Evolutionary conservation across 768 basidiomycete genomes (phyloP).

Genomic region (Phanerochaete sordida): DNA sequence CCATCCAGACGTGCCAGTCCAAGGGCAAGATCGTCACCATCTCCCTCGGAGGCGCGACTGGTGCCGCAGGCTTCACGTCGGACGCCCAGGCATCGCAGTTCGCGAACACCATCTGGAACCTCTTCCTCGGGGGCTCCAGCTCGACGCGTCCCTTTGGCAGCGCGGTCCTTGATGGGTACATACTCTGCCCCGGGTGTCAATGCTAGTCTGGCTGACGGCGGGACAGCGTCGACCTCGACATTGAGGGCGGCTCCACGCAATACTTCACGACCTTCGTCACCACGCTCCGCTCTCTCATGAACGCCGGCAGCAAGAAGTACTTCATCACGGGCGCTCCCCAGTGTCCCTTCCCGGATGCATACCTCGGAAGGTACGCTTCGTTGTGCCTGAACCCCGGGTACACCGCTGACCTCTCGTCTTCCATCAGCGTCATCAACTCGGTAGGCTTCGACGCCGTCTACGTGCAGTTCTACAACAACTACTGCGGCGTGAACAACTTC

Average conservation of each 20-base stretch:
- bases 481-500: conserved; percentile 50
- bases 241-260: conserved; percentile 55
- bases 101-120: conserved; percentile 67
- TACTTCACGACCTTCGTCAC: conserved; percentile 38
- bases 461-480: conserved; percentile 72
- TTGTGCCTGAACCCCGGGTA: too few relatives aligned
- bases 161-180: conserved; percentile 74
- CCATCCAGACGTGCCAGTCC: conserved; percentile 61
- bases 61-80: conserved; percentile 55
- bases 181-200: too few relatives aligned
- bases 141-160: conserved; percentile 65
- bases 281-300: conserved; percentile 47
- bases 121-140: conserved; percentile 65
- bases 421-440: conserved; percentile 46
- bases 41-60: conserved; percentile 44
- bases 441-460: conserved; percentile 71
- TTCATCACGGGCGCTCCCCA: conserved; percentile 64
- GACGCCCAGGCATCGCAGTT: conserved; percentile 56
- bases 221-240: conserved; percentile 59
- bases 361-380: conserved; percentile 36
- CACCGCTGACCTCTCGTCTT: neutral
- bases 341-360: conserved; percentile 68
- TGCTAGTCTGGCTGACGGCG: too few relatives aligned
- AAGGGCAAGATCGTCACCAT: conserved; percentile 37
- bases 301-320: conserved; percentile 56